These are phyloP conservation scores for Stemphylium beticola DNA, from an alignment of 2,329 filamentous ascomycete genomes.

Conservation along the genomic window DNA sequence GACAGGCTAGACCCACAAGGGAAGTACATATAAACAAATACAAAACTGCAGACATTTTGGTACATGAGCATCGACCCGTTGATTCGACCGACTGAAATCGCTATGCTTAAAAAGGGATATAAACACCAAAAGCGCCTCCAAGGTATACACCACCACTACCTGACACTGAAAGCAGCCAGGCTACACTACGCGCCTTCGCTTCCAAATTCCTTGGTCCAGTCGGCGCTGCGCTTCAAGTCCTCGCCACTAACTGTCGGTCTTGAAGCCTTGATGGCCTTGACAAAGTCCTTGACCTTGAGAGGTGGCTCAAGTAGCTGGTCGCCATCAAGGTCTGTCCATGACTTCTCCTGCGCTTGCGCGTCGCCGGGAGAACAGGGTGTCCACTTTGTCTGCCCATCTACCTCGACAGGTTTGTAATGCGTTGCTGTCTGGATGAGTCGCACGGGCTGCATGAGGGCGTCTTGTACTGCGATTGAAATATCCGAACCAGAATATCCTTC, in stretches of 20 bases:
- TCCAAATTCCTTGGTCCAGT: conserved; percentile 97
- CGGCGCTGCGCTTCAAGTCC: conserved; percentile 81
- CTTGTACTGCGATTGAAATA: conserved; percentile 94
- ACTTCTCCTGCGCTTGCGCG: conserved; percentile 85
- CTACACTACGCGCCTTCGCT: conserved; percentile 73
- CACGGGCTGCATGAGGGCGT: conserved; percentile 96
- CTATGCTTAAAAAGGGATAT: conserved; percentile 16
- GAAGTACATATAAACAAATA: conserved; percentile 69
- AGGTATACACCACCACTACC: conserved; percentile 6
- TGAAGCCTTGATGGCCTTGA: conserved; percentile 86
- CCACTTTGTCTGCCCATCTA: conserved; percentile 69
- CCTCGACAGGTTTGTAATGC: conserved; percentile 89
- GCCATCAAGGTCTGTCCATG: conserved; percentile 84
- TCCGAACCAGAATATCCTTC: conserved; percentile 97
- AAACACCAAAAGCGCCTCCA: conserved; percentile 19
- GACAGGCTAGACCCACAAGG: conserved; percentile 80
- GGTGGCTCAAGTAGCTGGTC: conserved; percentile 86
- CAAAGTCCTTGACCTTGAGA: conserved; percentile 87
- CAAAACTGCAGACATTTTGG: too few species aligned
- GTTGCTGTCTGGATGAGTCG: conserved; percentile 96
- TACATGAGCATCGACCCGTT: conserved; percentile 1
- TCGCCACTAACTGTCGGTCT: conserved; percentile 88
- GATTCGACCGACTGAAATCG: conserved; percentile 6
- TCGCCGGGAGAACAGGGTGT: conserved; percentile 97
- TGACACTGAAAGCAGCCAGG: background rate